phyloP scores from a whole-genome alignment of 345 rosid genomes.

The Laguncularia racemosa region DNA sequence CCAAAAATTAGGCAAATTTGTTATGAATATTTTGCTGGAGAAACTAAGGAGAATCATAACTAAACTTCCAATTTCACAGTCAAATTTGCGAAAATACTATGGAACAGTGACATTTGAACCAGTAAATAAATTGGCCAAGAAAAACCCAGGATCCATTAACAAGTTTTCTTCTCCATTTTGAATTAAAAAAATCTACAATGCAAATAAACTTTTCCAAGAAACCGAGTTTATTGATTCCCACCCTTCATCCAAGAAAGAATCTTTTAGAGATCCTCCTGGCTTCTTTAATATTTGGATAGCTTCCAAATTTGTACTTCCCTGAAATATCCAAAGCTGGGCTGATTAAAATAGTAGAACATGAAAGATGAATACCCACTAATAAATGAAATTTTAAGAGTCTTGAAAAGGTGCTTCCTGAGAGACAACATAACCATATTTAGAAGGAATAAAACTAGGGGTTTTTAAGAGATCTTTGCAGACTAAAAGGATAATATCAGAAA shows the following conservation, averaged over 20 bases:
- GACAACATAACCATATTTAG: too few species aligned
- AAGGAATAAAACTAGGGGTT: too few species aligned
- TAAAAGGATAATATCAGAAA: too few species aligned
- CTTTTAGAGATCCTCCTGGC: slow-evolving; percentile 90
- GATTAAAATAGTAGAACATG: not conserved
- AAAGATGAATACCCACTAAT: not conserved
- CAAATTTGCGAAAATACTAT: too few species aligned
- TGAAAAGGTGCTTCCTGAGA: too few species aligned
- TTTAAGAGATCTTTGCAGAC: too few species aligned
- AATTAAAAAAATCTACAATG: not conserved
- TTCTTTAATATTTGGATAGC: slow-evolving; percentile 94
- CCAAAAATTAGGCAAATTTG: not conserved
- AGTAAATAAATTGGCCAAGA: too few species aligned
- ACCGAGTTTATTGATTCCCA: slow-evolving; percentile 16
- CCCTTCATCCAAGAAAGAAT: slow-evolving; percentile 99
- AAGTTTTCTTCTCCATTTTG: not conserved
- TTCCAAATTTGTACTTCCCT: slow-evolving; percentile 99
- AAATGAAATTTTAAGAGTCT: not conserved
- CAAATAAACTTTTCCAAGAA: not conserved
- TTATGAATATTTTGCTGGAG: not conserved
- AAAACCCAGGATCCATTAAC: too few species aligned
- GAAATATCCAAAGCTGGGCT: slow-evolving; percentile 8
- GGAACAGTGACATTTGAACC: too few species aligned
- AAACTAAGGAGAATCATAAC: too few species aligned
- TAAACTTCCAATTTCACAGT: too few species aligned